A percentile compares a stretch with the other conserved stretches of the same genome.
Evolutionary conservation across 805 yeast genomes (phyloP).

Genomic region (Saccharomyces paradoxus): DNA sequence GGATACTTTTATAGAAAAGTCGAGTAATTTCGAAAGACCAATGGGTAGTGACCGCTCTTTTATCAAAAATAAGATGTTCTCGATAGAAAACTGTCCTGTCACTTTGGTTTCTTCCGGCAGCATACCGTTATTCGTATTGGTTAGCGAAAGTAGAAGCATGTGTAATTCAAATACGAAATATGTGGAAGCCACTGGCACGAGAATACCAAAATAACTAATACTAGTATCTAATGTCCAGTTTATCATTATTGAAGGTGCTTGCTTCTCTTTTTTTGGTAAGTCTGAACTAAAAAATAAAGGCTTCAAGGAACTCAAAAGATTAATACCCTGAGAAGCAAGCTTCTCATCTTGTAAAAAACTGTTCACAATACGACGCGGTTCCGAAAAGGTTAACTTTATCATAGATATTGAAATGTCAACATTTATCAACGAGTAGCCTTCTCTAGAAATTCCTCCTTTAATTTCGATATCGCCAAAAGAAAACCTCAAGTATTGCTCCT

Average conservation of each 20-base stretch:
- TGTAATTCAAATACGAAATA: constrained; percentile 26
- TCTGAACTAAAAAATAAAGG: constrained; percentile 1
- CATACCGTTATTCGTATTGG: constrained; percentile 8
- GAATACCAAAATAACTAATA: constrained; percentile 23
- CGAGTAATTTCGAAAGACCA: constrained; percentile 35
- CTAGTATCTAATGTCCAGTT: constrained; percentile 18
- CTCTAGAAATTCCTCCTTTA: constrained; percentile 3
- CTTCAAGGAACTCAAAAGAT: constrained; percentile 8
- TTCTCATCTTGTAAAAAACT: constrained; percentile 24
- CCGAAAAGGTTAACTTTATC: constrained; percentile 22
- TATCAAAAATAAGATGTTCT: constrained; percentile 25
- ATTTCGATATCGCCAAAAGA: constrained; percentile 19
- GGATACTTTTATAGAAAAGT: constrained; percentile 40
- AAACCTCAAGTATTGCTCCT: constrained; percentile 22
- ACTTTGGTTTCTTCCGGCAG: constrained; percentile 4
- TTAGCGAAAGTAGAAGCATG: constrained; percentile 12
- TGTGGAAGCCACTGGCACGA: constrained; percentile 22
- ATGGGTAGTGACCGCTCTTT: constrained; percentile 29
- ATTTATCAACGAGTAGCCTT: constrained; percentile 5
- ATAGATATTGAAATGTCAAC: constrained; percentile 13
- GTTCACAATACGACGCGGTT: constrained; percentile 20
- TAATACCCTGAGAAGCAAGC: constrained; percentile 16
- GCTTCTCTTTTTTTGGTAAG: neutral
- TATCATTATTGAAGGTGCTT: neutral
- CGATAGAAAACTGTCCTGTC: constrained; percentile 22